Evolutionary conservation across 208 protist genomes (phyloP), one percentile per base, ranked within the genome.

Genomic region (Borovskyia barvae): DNA sequence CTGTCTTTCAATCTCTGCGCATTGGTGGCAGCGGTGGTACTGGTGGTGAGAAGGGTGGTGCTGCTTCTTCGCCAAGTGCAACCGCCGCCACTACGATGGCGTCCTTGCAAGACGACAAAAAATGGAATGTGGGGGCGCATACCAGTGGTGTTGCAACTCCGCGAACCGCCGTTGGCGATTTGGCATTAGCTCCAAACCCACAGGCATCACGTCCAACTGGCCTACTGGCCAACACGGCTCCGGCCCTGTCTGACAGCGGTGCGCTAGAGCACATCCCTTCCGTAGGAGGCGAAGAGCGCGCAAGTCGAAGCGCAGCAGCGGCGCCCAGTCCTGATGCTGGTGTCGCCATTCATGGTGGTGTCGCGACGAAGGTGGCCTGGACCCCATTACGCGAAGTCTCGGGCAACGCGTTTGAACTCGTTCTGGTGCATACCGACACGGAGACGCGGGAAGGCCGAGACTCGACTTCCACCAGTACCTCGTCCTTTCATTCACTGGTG

Each of bases 1-100:
- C 61, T n/a, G 36, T 60, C 17, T 68, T 68, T 36, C 51, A 55
- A 15, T 39, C 51, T 2, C 17, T 54, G 45, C 61, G 45, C n/a
- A 28, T 60, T 12, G 20, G 52, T 20, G 36, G n/a, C 15, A 14
- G 3, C 15, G n/a, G n/a, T n/a, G n/a, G n/a, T n/a, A n/a, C n/a
- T n/a, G n/a, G n/a, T n/a, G n/a, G n/a, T n/a, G n/a, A n/a, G n/a
- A n/a, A n/a, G n/a, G n/a, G n/a, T n/a, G n/a, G n/a, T n/a, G 33
- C 33, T 14, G 33, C 33, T 14, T 39, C 14, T 8, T 8, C 8
- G n/a, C 25, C 19, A 17, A 0, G 15, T 2, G 2, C 33, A n/a
- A 35, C 12, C 15, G 15, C 19, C 22, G 15, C 49, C 15, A 22
- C 29, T 8, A 9, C 25, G 14, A 15, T 33, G 3, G 48, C 24